Conservation (phyloP, 1,139 yeast species). For the Lodderomyces orthopsilosis region DNA sequence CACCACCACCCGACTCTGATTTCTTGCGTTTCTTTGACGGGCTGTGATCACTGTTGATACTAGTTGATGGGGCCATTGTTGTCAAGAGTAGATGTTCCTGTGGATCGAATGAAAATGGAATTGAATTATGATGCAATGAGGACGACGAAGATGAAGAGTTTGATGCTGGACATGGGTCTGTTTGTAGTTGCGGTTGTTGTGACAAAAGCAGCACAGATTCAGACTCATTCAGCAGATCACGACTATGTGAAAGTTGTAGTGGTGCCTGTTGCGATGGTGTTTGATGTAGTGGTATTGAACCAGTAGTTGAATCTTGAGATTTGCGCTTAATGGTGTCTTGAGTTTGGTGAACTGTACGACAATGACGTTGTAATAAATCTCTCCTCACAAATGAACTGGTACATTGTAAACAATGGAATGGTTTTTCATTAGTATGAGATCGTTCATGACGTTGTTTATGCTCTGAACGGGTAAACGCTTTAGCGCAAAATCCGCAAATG, state of each 20-base stretch:
- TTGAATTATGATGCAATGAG: background rate
- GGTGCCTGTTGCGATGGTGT: background rate
- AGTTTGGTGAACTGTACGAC: conserved; percentile 68
- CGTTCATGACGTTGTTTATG: conserved; percentile 82
- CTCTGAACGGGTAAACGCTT: conserved; percentile 78
- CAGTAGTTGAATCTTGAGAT: background rate
- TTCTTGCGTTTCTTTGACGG: conserved; percentile 7
- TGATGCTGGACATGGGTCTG: background rate
- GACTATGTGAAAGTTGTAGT: background rate
- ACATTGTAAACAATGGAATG: conserved; percentile 72
- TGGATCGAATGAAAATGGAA: conserved; percentile 2
- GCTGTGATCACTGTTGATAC: conserved; percentile 3
- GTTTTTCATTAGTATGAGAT: conserved; percentile 80
- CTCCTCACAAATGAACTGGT: conserved; percentile 73
- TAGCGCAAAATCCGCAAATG: conserved; percentile 76
- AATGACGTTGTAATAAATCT: conserved; percentile 72
- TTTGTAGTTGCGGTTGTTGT: background rate
- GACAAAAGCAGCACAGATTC: background rate
- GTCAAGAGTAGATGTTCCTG: background rate
- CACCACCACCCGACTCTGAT: conserved; percentile 4
- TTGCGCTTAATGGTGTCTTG: conserved; percentile 4
- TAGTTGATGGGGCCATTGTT: conserved; percentile 8
- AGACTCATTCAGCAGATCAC: background rate
- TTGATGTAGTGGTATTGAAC: background rate
- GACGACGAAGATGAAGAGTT: background rate